These are phyloP conservation scores for Nothophoma quercina DNA, from an alignment of 2,329 filamentous ascomycete genomes.

Conservation along the genomic window DNA sequence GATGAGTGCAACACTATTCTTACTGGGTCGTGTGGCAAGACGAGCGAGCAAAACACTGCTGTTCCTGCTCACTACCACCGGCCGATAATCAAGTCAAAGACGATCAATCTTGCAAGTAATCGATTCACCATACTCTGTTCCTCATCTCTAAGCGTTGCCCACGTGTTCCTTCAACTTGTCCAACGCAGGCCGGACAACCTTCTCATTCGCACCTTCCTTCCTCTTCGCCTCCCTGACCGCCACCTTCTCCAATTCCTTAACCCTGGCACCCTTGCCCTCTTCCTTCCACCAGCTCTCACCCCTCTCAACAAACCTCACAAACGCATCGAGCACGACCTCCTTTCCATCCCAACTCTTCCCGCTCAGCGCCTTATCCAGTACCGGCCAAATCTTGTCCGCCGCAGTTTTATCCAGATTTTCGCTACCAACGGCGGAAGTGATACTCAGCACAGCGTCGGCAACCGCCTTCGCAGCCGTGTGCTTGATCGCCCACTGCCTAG, in stretches of 20 bases:
- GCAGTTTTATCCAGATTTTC: conserved; percentile 68
- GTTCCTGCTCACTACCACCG: too few species aligned
- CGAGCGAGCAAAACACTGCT: too few species aligned
- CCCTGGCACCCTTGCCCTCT: conserved; percentile 63
- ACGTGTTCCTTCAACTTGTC: conserved; percentile 23
- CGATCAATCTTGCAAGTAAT: too few species aligned
- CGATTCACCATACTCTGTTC: too few species aligned
- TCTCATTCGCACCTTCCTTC: conserved; percentile 79
- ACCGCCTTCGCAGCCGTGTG: conserved; percentile 85
- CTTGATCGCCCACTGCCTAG: conserved; percentile 87
- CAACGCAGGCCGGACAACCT: conserved; percentile 29
- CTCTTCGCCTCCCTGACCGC: conserved; percentile 84
- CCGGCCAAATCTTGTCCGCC: conserved; percentile 77
- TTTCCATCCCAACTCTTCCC: conserved; percentile 95
- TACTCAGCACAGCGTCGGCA: conserved; percentile 73
- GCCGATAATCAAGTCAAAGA: too few species aligned
- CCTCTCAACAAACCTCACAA: conserved; percentile 77
- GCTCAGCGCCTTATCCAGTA: conserved; percentile 79
- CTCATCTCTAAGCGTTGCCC: neutral
- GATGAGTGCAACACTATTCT: too few species aligned
- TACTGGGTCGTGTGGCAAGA: too few species aligned
- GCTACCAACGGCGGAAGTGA: conserved; percentile 63
- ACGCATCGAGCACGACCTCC: conserved; percentile 80
- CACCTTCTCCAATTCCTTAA: conserved; percentile 73
- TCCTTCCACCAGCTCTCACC: conserved; percentile 66